Evolutionary conservation across 495 filamentous ascomycete species (phyloP), one percentile per base, ranked within the genome.

Genomic region (Penicillium manginii): DNA sequence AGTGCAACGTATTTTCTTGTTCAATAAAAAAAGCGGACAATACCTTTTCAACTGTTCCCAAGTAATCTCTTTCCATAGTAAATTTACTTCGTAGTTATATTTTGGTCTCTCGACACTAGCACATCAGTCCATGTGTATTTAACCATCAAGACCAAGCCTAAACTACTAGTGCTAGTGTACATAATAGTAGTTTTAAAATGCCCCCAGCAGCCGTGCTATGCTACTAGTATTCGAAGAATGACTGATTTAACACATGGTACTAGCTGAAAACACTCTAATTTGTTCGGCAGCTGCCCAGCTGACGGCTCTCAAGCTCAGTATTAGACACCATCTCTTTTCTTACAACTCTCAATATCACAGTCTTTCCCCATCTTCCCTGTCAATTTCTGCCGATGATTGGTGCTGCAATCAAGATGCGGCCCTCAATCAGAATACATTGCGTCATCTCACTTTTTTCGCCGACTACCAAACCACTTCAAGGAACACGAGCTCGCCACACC

Each of bases 1-100:
- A 69, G 76, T 73, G 69, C 69, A 64, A 72, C 57, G 72, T 77
- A 72, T 71, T 71, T 73, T 77, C 59, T 58, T 58, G 73, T 84
- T 83, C 72, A 74, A 73, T 76, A 71, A 76, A 70, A 76, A 76
- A 76, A 73, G 76, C 73, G 72, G 62, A 70, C 54, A 74, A 76
- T 70, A 75, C 71, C 69, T 72, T 73, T 65, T 47, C 22, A 67
- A 60, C 23, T 46, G 53, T 43, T 58, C 39, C 23, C 52, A 46
- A 48, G 39, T 42, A 42, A 15, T 17, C 17, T 42, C 33, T 37
- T 3, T 26, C 23, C 7, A 6, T 26, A 26, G 23, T 26, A 26
- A 26, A 26, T 26, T 26, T 26, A 6, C 23, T 26, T n/a, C n/a
- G 23, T 26, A 5, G 1, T 5, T 26, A 6, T 26, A 26, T 26